Evolutionary conservation across 257 asterid species (phyloP).

Genomic region (Solanum sejunctum): DNA sequence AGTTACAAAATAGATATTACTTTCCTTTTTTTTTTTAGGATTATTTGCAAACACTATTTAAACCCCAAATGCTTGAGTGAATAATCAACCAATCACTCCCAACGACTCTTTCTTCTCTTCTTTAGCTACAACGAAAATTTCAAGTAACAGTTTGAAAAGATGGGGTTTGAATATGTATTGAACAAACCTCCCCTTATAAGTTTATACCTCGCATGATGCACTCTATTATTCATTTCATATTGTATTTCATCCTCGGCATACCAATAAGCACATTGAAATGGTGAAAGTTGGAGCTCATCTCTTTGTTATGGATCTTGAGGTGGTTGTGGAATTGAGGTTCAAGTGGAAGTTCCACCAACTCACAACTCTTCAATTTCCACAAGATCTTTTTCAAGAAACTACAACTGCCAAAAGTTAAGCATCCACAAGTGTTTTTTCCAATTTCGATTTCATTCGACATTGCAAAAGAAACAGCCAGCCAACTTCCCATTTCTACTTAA

Average conservation of each 20-base stretch:
- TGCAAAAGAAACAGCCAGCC: background rate
- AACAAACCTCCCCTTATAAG: background rate
- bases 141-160: background rate
- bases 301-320: background rate
- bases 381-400: background rate
- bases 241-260: background rate
- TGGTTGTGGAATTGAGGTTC: background rate
- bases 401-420: background rate
- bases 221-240: background rate
- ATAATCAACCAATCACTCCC: background rate
- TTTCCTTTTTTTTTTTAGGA: background rate
- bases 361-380: background rate
- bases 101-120: background rate
- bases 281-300: background rate
- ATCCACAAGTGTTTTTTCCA: background rate
- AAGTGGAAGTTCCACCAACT: background rate
- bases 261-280: background rate
- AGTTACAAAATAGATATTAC: background rate
- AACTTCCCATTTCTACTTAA: background rate
- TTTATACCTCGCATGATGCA: background rate
- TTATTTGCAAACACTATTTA: background rate
- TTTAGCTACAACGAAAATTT: background rate
- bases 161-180: background rate
- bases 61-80: background rate
- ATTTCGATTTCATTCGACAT: background rate